Base-by-base conservation (phyloP, 1,284 basidiomycete genomes). In the Microbotryum silenes-acaulis region DNA sequence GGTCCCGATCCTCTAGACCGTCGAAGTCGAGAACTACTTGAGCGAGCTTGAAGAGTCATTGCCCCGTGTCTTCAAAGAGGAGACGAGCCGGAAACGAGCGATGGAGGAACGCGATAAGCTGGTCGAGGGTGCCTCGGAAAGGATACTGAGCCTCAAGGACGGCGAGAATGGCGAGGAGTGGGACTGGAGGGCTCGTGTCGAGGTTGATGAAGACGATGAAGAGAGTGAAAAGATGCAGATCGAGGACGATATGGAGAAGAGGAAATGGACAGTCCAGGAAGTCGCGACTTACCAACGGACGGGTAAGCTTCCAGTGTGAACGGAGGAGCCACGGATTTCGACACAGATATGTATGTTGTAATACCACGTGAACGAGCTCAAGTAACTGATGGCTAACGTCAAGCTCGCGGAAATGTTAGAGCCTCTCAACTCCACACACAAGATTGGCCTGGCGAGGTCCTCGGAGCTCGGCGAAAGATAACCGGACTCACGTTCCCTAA, bases 241-340 rank as follows among this genome's bases (percentile, higher is more conserved):
- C 42, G 59, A 37, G n/a, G 48, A 52, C 7, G 55, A 54, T 16
- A 51, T 45, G 4, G 51, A 53, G 33, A 55, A 62, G 27, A 59
- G 63, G 60, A 60, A 62, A 16, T 66, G 65, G 65, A 63, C 62
- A 18, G 25, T 44, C 4, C 23, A 61, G 10, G 62, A 66, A 46
- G 51, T 57, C n/a, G 54, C 57, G 45, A 18, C 23, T 27, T 66
- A 42, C 23, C 6, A 58, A 37, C 44, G 59, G 37, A 66, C 61
- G 3, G 64, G 64, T 2, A 44, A 25, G 46, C 51, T 8, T 33
- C 64, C 64, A n/a, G 21, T 23, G 10, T 14, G n/a, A 25, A 53
- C 14, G 37, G 9, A 10, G 37, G 14, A 12, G 37, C 4, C 37
- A 42, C 3, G 37, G 12, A 18, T 18, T 4, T 3, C 5, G 37